phyloP scores from a whole-genome alignment of 495 filamentous ascomycete genomes.

The Xylaria acuta region DNA sequence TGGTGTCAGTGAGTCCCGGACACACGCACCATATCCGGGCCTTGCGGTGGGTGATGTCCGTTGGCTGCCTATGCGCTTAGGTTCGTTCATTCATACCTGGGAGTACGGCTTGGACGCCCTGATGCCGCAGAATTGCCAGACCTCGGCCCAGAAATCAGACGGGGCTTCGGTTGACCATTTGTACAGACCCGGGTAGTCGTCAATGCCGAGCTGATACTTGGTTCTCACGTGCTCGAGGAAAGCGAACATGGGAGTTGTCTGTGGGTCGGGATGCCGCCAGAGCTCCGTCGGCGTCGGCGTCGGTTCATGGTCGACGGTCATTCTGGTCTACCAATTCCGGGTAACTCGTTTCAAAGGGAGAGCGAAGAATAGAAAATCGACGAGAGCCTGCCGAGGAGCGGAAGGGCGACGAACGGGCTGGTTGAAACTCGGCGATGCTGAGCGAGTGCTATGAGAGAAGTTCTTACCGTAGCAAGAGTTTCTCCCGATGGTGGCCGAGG shows the following conservation, averaged over 20 bases:
- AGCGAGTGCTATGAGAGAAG: not conserved
- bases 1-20: constrained; percentile 23
- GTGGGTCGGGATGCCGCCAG: constrained; percentile 74
- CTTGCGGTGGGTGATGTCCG: constrained; percentile 1
- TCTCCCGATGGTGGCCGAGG: constrained; percentile 22
- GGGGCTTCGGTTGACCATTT: constrained; percentile 83
- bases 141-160: constrained; percentile 80
- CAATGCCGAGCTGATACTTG: constrained; percentile 67
- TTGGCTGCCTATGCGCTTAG: not conserved
- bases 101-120: constrained; percentile 68
- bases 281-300: constrained; percentile 51
- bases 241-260: constrained; percentile 69
- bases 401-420: not conserved
- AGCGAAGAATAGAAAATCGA: not conserved
- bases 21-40: not conserved
- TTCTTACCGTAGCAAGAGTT: not conserved
- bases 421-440: not conserved
- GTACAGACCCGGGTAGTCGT: constrained; percentile 73
- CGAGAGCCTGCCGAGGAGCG: not conserved
- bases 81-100: constrained; percentile 53
- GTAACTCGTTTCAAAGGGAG: not conserved
- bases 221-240: constrained; percentile 73
- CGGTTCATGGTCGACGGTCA: not conserved
- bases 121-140: constrained; percentile 82
- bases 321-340: not conserved